Base-by-base conservation (phyloP, 1,139 yeast species). In the Candida tropicalis region DNA sequence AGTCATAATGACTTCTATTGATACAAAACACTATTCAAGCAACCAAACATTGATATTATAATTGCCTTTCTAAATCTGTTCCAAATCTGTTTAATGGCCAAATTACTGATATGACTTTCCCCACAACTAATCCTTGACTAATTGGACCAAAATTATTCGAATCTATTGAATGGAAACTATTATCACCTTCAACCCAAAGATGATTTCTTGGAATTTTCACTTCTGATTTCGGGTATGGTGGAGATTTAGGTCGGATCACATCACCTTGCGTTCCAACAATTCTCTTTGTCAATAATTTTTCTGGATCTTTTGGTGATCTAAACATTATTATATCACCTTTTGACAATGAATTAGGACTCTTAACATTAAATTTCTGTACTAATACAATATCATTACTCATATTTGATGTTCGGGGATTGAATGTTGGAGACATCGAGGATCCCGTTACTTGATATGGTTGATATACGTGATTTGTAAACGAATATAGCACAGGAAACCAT, bases 131-230 rank as follows among this genome's bases (percentile, higher is more conserved):
- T 0, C 90, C 96, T 40, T 81, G 75, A 29, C 95, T 84, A 1
- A 90, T 77, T 0, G 97, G 95, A 0, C 97, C 97, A 65, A 87
- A 90, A 8, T 75, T 76, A 59, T 89, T 89, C 39, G 93, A 83
- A 63, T 90, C 97, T 3, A 89, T 67, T 1, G 95, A 85, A 56
- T 88, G 97, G 42, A 84, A 68, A n/a, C 65, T 63, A 59, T 89
- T 90, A 60, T 91, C 98, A 3, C 98, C 98, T 62, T 91, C 97
- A 0, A 90, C 90, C 97, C 97, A 91, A 10, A 88, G 56, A 59
- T 91, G 98, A 55, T 83, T 85, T 44, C 87, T 65, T 3, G 97
- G 97, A 2, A 91, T 68, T 20, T 66, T 65, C 7, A 84, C 82
- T 35, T 70, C 68, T 2, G 73, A 66, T 55, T 81, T 77, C 1